These are phyloP conservation scores for Candida orba DNA, from an alignment of 805 yeast species.

Conservation along the genomic window DNA sequence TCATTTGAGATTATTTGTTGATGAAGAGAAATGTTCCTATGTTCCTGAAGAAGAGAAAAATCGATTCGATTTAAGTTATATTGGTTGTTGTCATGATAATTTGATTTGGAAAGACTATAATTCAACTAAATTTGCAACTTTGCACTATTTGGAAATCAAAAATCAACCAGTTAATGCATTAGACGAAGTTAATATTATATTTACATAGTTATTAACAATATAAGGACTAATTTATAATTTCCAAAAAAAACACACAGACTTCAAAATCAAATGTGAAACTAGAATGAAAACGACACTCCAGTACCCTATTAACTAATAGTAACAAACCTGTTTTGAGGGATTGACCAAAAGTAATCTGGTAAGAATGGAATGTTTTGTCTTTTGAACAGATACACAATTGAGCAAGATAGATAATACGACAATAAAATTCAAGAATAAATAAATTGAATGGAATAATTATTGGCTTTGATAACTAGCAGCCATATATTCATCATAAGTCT, in stretches of 20 bases:
- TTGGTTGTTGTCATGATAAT: constrained; percentile 36
- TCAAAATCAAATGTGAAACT: too few relatives aligned
- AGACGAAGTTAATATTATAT: constrained; percentile 18
- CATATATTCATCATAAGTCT: too few relatives aligned
- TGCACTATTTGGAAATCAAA: constrained; percentile 11
- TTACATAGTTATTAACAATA: neutral
- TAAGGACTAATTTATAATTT: neutral
- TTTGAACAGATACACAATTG: too few relatives aligned
- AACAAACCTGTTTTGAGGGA: too few relatives aligned
- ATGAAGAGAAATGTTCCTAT: constrained; percentile 30
- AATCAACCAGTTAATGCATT: constrained; percentile 16
- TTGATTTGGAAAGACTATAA: constrained; percentile 33
- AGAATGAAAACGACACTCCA: too few relatives aligned
- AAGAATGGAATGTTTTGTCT: too few relatives aligned
- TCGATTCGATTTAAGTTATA: constrained; percentile 28
- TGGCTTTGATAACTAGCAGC: too few relatives aligned
- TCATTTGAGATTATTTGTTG: constrained; percentile 33
- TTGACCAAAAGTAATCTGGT: too few relatives aligned
- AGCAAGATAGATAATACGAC: too few relatives aligned
- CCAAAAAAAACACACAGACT: constrained; percentile 11
- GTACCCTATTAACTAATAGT: too few relatives aligned
- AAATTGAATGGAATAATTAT: too few relatives aligned
- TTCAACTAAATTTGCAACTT: constrained; percentile 24
- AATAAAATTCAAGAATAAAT: too few relatives aligned
- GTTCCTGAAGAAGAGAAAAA: constrained; percentile 35